Conservation (phyloP, 352 stramenopile genomes). For the Phytophthora pseudosyringae region DNA sequence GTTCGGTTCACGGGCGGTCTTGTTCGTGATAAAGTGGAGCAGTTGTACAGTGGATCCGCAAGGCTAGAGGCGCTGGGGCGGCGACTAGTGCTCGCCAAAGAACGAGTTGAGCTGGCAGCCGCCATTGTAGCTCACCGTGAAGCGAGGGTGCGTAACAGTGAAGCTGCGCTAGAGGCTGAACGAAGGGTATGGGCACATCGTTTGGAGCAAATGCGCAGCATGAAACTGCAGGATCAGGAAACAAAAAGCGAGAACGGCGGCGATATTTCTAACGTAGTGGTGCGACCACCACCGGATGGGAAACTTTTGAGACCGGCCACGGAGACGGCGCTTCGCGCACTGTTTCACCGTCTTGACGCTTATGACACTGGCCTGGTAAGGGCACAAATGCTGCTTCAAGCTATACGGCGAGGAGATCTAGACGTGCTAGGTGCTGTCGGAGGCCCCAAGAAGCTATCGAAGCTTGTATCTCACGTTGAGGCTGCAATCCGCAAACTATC, state of each 20-base stretch:
- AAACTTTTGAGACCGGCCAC: slow-evolving; percentile 56
- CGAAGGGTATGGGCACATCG: slow-evolving; percentile 44
- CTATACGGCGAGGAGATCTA: slow-evolving; percentile 42
- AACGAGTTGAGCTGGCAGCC: slow-evolving; percentile 51
- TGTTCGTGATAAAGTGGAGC: slow-evolving; percentile 59
- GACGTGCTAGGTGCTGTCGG: slow-evolving; percentile 47
- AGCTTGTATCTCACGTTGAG: slow-evolving; percentile 55
- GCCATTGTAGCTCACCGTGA: slow-evolving; percentile 58
- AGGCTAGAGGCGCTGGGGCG: slow-evolving; percentile 51
- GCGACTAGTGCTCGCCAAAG: slow-evolving; percentile 43
- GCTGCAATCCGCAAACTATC: slow-evolving; percentile 37
- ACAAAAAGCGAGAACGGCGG: slow-evolving; percentile 11
- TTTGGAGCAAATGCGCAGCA: slow-evolving; percentile 32
- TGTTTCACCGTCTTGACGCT: slow-evolving; percentile 75
- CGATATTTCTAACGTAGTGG: slow-evolving; percentile 1
- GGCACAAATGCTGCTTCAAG: slow-evolving; percentile 38
- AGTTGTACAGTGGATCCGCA: slow-evolving; percentile 31
- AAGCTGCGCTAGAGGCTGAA: slow-evolving; percentile 62
- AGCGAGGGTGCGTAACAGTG: slow-evolving; percentile 64
- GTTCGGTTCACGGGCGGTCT: slow-evolving; percentile 50
- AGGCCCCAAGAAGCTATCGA: slow-evolving; percentile 31
- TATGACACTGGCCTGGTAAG: slow-evolving; percentile 66
- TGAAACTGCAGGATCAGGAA: slow-evolving; percentile 4
- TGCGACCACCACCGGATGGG: slow-evolving; percentile 3
- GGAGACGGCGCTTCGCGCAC: slow-evolving; percentile 53